Percentiles rank a stretch among this genome's conserved stretches.
These are phyloP conservation scores for Lodderomyces theae DNA, from an alignment of 1,139 yeast genomes.

Conservation along the genomic window DNA sequence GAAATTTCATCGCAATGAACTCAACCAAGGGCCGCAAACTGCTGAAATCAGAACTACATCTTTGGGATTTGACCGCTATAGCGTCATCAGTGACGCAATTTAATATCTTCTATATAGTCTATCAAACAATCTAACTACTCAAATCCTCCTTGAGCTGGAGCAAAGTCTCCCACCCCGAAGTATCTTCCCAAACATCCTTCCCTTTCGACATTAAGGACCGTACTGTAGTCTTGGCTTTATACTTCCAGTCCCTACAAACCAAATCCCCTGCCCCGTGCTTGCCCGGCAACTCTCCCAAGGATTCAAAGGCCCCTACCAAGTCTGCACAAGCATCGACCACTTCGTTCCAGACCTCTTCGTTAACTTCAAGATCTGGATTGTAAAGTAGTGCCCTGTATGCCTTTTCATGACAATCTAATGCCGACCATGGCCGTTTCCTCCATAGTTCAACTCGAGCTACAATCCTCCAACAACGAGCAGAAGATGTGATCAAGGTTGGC, in stretches of 20 bases:
- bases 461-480: slow-evolving; percentile 78
- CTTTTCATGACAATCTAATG: slow-evolving; percentile 81
- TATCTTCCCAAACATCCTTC: slow-evolving; percentile 72
- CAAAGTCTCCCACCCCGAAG: slow-evolving; percentile 72
- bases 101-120: slow-evolving; percentile 6
- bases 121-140: slow-evolving; percentile 11
- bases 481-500: slow-evolving; percentile 67
- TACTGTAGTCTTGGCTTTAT: slow-evolving; percentile 71
- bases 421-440: slow-evolving; percentile 85
- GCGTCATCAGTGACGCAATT: slow-evolving; percentile 26
- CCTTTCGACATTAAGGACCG: slow-evolving; percentile 81
- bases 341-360: slow-evolving; percentile 67
- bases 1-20: neutral
- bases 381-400: slow-evolving; percentile 75
- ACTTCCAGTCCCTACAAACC: slow-evolving; percentile 91
- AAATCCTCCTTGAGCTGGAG: slow-evolving; percentile 51
- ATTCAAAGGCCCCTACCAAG: slow-evolving; percentile 82
- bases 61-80: slow-evolving; percentile 27
- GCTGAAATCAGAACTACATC: slow-evolving; percentile 22
- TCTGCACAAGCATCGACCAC: slow-evolving; percentile 81
- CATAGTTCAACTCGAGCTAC: slow-evolving; percentile 84
- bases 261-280: slow-evolving; percentile 78
- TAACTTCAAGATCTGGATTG: slow-evolving; percentile 60
- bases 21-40: neutral
- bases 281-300: slow-evolving; percentile 84